Percentiles rank a stretch among this genome's conserved stretches.
These are phyloP conservation scores for Skeletonema menzelii DNA, from an alignment of 108 stramenopile species.

Conservation along the genomic window DNA sequence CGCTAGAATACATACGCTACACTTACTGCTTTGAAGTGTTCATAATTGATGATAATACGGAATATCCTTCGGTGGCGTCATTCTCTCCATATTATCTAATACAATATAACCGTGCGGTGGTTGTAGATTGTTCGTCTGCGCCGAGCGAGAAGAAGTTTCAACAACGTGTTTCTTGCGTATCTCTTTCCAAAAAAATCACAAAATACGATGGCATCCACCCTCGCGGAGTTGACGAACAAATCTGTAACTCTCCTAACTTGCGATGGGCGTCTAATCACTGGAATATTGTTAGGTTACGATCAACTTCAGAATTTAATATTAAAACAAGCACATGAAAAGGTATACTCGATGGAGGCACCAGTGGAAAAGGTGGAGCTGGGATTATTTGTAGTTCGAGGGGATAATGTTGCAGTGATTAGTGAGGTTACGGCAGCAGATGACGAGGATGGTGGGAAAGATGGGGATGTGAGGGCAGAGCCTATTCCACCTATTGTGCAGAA, in stretches of 20 bases:
- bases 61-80: too few relatives aligned
- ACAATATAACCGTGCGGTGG: too few relatives aligned
- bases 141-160: too few relatives aligned
- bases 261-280: slow-evolving; percentile 80
- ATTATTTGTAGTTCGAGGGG: slow-evolving; percentile 79
- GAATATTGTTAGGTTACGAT: slow-evolving; percentile 73
- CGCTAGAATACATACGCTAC: too few relatives aligned
- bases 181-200: too few relatives aligned
- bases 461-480: slow-evolving; percentile 42
- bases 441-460: slow-evolving; percentile 12
- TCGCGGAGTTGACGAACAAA: slow-evolving; percentile 73
- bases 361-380: slow-evolving; percentile 79
- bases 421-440: background rate
- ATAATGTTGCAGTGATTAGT: slow-evolving; percentile 69
- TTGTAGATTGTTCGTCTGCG: too few relatives aligned
- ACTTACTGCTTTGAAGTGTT: too few relatives aligned
- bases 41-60: too few relatives aligned
- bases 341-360: slow-evolving; percentile 59
- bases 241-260: slow-evolving; percentile 72
- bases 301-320: slow-evolving; percentile 87
- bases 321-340: slow-evolving; percentile 64
- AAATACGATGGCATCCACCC: slow-evolving; percentile 66
- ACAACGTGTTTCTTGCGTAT: too few relatives aligned
- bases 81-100: too few relatives aligned
- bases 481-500: slow-evolving; percentile 40